These are phyloP conservation scores for Ensete glaucum DNA, from an alignment of 176 grass and related monocot genomes.

Conservation along the genomic window DNA sequence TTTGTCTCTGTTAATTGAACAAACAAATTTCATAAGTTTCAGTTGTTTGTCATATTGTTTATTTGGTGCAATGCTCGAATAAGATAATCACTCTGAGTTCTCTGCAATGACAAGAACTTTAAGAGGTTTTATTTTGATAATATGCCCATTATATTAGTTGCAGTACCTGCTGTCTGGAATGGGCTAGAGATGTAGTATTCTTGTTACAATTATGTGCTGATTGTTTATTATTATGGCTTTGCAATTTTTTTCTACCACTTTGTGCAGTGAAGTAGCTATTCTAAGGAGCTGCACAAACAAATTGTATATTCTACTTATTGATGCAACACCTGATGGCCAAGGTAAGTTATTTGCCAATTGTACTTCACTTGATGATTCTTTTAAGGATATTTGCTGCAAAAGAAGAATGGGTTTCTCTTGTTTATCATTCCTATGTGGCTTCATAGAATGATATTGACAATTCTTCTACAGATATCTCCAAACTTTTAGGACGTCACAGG, in stretches of 20 bases:
- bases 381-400: conserved; percentile 7
- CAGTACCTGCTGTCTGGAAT: no score
- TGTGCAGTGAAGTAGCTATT: conserved; percentile 70
- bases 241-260: conserved; percentile 19
- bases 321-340: conserved; percentile 36
- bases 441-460: neutral
- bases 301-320: conserved; percentile 51
- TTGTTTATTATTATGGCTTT: neutral
- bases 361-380: conserved; percentile 1
- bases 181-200: no score
- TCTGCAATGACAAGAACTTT: no score
- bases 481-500: conserved; percentile 59
- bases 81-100: no score
- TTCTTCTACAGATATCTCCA: conserved; percentile 44
- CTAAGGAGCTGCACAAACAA: conserved; percentile 66
- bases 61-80: no score
- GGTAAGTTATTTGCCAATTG: conserved; percentile 34
- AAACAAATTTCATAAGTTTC: no score
- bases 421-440: conserved; percentile 11
- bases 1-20: no score
- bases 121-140: no score
- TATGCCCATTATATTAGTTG: no score
- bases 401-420: conserved; percentile 2
- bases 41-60: no score
- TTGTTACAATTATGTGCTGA: no score